These are phyloP conservation scores for Macroventuria anomochaeta DNA, from an alignment of 2,329 filamentous ascomycete species.

Conservation along the genomic window DNA sequence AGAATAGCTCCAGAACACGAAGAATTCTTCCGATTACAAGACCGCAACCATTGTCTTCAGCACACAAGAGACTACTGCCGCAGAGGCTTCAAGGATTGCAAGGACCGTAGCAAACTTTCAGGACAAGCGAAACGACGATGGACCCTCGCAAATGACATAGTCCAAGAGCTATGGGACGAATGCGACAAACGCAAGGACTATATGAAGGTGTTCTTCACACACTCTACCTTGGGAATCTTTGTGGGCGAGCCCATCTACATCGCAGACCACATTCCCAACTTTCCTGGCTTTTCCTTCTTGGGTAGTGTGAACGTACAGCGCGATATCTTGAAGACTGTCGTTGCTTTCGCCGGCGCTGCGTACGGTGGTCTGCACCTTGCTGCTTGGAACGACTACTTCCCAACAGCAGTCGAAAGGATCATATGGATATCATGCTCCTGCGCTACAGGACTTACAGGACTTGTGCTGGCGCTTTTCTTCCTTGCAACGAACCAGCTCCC, in stretches of 20 bases:
- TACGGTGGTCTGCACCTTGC: slow-evolving; percentile 40
- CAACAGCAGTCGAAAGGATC: slow-evolving; percentile 27
- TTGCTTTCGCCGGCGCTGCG: slow-evolving; percentile 33
- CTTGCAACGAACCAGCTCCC: slow-evolving; percentile 25
- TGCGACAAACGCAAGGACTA: slow-evolving; percentile 24
- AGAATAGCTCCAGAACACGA: slow-evolving; percentile 27
- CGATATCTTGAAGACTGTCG: slow-evolving; percentile 24
- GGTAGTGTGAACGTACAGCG: slow-evolving; percentile 32
- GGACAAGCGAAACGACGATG: slow-evolving; percentile 21
- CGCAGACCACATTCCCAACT: slow-evolving; percentile 25
- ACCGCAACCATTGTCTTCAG: slow-evolving; percentile 21
- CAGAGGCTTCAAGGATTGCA: slow-evolving; percentile 27
- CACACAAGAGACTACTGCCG: slow-evolving; percentile 31
- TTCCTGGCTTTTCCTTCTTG: slow-evolving; percentile 28
- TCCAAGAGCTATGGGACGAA: slow-evolving; percentile 24
- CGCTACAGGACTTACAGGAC: slow-evolving; percentile 32
- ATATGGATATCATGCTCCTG: slow-evolving; percentile 37
- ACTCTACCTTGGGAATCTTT: slow-evolving; percentile 26
- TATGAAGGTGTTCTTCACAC: slow-evolving; percentile 30
- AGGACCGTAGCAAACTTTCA: slow-evolving; percentile 15
- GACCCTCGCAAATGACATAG: slow-evolving; percentile 21
- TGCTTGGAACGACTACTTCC: slow-evolving; percentile 40
- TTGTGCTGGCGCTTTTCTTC: slow-evolving; percentile 34
- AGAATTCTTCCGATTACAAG: slow-evolving; percentile 28
- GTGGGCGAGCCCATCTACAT: slow-evolving; percentile 30